Evolutionary conservation across 2,329 filamentous ascomycete genomes (phyloP), one percentile per base, ranked within the genome.

Genomic region (Achaetomium macrosporum): DNA sequence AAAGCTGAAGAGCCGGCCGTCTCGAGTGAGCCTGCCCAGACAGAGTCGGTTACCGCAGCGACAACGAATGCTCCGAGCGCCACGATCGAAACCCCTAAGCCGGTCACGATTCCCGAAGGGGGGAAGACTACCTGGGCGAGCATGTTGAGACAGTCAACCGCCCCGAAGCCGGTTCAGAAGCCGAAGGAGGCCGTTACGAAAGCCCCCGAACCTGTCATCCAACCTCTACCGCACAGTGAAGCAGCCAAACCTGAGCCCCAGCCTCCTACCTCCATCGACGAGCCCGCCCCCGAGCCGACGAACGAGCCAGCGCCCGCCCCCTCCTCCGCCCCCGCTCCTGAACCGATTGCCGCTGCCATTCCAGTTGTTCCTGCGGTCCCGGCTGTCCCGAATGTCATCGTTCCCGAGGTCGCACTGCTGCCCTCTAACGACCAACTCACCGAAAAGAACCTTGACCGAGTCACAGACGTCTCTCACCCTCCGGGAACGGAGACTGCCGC

Each of bases 361-460:
- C 56, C 69, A 56, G 61, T 66, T 42, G 64, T 71, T 5, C 68
- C 72, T 30, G 64, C 68, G 50, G 68, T 25, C 4, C 25, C 25
- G 25, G 25, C 25, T 25, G 25, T 25, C 4, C 25, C 25, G 25
- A 25, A 25, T 7, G 25, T 73, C 40, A 71, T 74, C 54, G 76
- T 77, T 54, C 70, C 77, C 50, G 79, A 78, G 62, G 69, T 77
- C 47, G 74, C 78, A 44, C 70, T 92, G 42, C 78, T 80, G 44
- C 85, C 88, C 15, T 81, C 88, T 20, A 85, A 87, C 71, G 89
- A 90, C 68, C 84, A 91, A 64, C 80, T 97, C 60, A 97, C 92
- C 29, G 85, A 92, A 73, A 86, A 85, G 63, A 97, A 97, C 71
- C 85, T 97, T 53, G 91, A 96, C 69, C 88, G 92, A 71, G 79